A percentile compares a stretch with the other conserved stretches of the same genome.
phyloP scores from a whole-genome alignment of 2,329 filamentous ascomycete species.

The Nannizziopsis arthrosporioides region DNA sequence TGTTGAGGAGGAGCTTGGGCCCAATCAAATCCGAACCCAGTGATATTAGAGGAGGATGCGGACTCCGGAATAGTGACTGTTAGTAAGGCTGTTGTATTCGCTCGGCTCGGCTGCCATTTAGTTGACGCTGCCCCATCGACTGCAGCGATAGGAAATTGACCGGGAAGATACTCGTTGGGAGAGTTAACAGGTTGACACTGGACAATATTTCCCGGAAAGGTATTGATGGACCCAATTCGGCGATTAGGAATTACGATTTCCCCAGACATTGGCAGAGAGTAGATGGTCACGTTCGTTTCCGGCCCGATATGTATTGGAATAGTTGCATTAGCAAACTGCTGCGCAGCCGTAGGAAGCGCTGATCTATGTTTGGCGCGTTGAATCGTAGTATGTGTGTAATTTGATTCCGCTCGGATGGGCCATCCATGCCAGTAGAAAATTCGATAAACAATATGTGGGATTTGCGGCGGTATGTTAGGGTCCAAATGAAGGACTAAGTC shows the following conservation, averaged over 20 bases:
- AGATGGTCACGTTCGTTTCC: slow-evolving; percentile 31
- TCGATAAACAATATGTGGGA: slow-evolving; percentile 48
- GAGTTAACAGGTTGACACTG: slow-evolving; percentile 51
- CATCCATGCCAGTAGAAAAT: slow-evolving; percentile 57
- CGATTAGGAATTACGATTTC: slow-evolving; percentile 49
- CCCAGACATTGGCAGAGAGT: slow-evolving; percentile 39
- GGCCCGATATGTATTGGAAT: slow-evolving; percentile 50
- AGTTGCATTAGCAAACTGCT: slow-evolving; percentile 40
- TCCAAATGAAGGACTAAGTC: slow-evolving; percentile 50
- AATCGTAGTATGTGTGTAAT: slow-evolving; percentile 53
- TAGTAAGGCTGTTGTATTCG: slow-evolving; percentile 43
- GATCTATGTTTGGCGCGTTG: slow-evolving; percentile 38
- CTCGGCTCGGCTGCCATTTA: slow-evolving; percentile 50
- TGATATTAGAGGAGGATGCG: slow-evolving; percentile 22
- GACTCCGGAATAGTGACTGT: slow-evolving; percentile 44
- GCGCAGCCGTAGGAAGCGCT: slow-evolving; percentile 42
- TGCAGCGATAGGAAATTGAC: slow-evolving; percentile 57
- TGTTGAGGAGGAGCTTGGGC: slow-evolving; percentile 43
- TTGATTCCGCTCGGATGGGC: slow-evolving; percentile 50
- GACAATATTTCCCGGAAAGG: slow-evolving; percentile 48
- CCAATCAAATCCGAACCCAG: slow-evolving; percentile 49
- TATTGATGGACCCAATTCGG: slow-evolving; percentile 43
- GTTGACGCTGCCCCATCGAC: slow-evolving; percentile 56
- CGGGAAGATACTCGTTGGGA: slow-evolving; percentile 41
- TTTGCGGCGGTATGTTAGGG: slow-evolving; percentile 54